Conservation (phyloP, 768 basidiomycete species). For the Piloderma croceum region DNA sequence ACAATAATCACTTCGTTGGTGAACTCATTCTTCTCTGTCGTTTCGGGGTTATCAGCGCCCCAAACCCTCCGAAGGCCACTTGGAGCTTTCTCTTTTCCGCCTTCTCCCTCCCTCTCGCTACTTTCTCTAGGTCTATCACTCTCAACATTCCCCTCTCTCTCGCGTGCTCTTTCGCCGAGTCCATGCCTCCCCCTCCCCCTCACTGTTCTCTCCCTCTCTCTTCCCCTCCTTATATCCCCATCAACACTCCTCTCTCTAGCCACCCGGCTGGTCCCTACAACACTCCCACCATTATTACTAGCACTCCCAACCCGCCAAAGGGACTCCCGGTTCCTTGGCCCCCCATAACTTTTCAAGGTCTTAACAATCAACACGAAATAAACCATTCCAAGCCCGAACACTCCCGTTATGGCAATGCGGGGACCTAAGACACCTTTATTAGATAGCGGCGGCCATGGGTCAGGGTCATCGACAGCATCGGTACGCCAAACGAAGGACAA, state of each 20-base stretch:
- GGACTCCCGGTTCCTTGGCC: conserved; percentile 15
- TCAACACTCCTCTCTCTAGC: neutral
- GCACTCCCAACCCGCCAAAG: neutral
- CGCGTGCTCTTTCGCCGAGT: neutral
- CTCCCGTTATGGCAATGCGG: conserved; percentile 48
- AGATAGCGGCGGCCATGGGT: conserved; percentile 31
- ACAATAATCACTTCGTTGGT: no score
- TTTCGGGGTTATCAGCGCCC: no score
- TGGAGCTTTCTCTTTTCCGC: no score
- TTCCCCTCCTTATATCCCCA: neutral
- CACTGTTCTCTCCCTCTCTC: neutral
- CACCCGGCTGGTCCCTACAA: neutral
- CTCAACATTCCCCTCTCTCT: neutral
- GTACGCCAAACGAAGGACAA: conserved; percentile 64
- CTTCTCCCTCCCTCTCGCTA: no score
- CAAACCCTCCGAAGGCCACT: no score
- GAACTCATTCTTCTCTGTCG: no score
- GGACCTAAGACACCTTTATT: conserved; percentile 39
- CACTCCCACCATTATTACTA: neutral
- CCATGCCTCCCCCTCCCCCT: no score
- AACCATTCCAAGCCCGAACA: conserved; percentile 53
- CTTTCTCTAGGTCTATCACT: no score
- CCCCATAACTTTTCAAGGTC: conserved; percentile 58
- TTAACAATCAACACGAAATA: conserved; percentile 57
- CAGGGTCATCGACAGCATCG: conserved; percentile 40